Percentiles rank a stretch among this genome's conserved stretches.
phyloP scores from a whole-genome alignment of 1,284 basidiomycete species.

The Puccinia coronata region DNA sequence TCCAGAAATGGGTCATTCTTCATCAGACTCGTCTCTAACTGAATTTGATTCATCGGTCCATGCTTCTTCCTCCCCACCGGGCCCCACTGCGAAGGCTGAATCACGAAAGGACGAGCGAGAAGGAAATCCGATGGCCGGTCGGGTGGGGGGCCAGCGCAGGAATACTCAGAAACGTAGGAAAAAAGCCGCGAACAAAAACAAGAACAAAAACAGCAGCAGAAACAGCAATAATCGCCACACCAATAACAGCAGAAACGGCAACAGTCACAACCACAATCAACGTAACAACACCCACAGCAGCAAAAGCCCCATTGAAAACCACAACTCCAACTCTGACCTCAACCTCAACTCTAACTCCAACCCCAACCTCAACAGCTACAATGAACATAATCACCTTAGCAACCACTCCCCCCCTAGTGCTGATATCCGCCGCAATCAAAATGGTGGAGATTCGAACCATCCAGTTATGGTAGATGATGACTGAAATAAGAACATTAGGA shows the following conservation, averaged over 20 bases:
- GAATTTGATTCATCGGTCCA: background rate
- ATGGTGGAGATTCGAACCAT: background rate
- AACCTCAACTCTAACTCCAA: background rate
- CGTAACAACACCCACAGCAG: background rate
- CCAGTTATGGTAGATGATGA: constrained; percentile 18
- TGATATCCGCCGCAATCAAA: background rate
- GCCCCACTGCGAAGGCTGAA: background rate
- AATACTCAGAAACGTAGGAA: background rate
- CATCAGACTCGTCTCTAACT: background rate
- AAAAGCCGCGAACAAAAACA: background rate
- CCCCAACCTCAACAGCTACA: background rate
- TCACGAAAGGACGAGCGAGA: background rate
- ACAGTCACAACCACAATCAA: background rate
- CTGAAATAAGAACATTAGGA: background rate
- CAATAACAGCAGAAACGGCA: background rate
- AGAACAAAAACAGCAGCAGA: too few relatives aligned
- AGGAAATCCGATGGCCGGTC: background rate
- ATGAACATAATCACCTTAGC: background rate
- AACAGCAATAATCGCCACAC: too few relatives aligned
- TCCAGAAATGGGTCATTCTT: background rate
- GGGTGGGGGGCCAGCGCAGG: background rate
- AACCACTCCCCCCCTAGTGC: background rate
- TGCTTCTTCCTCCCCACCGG: background rate
- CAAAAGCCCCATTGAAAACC: background rate
- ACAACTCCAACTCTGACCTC: background rate